phyloP scores from a whole-genome alignment of 495 filamentous ascomycete species.

The Neurospora terricola region DNA sequence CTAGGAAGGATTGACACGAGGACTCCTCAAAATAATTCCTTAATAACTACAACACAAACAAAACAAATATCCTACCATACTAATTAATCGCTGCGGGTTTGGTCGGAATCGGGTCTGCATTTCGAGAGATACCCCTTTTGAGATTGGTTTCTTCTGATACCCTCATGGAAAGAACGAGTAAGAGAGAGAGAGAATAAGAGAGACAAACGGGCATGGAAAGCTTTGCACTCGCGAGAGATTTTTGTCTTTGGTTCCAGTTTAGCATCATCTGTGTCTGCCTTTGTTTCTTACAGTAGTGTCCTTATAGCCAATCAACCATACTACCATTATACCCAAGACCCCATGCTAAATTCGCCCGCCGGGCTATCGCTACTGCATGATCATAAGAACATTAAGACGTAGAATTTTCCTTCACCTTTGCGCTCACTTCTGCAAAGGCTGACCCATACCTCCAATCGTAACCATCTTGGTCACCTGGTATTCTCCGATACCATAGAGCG shows the following conservation, averaged over 20 bases:
- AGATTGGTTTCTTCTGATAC: slow-evolving; percentile 43
- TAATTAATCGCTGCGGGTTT: slow-evolving; percentile 29
- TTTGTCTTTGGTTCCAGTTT: not conserved
- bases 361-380: not conserved
- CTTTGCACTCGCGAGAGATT: not conserved
- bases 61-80: slow-evolving; percentile 20
- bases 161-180: slow-evolving; percentile 3
- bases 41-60: slow-evolving; percentile 9
- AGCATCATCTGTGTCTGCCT: not conserved
- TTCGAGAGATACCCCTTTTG: slow-evolving; percentile 42
- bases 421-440: slow-evolving; percentile 36
- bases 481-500: slow-evolving; percentile 83
- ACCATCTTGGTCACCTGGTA: slow-evolving; percentile 83
- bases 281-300: not conserved
- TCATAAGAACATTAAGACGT: not conserved
- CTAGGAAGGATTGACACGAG: slow-evolving; percentile 8
- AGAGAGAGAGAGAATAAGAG: not conserved
- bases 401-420: not conserved
- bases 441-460: slow-evolving; percentile 67
- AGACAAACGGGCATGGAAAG: not conserved
- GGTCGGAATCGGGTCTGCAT: slow-evolving; percentile 45
- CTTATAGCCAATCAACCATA: not conserved
- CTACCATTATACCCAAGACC: not conserved
- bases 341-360: not conserved
- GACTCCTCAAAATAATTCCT: slow-evolving; percentile 16